Evolutionary conservation across 331 rosid genomes (phyloP), one percentile per base, ranked within the genome.

Genomic region (Rosa hybrid): DNA sequence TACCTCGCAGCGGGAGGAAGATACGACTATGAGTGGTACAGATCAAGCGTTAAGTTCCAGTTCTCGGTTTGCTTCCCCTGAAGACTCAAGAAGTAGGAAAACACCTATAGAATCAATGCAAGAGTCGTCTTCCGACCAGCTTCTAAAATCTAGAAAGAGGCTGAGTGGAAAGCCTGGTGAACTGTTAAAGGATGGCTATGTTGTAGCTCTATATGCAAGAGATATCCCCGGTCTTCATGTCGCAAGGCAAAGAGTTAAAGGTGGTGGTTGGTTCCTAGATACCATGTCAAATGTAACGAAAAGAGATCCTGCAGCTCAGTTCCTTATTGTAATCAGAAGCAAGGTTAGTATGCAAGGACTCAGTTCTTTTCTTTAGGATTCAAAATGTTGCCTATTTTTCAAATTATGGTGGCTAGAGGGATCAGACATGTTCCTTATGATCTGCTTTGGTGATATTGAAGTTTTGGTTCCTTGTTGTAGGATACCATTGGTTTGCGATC

Each of bases 221-320:
- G 98, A 90, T 82, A 83, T 77, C 42, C 87, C 94, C 56, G 83
- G 89, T 46, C 88, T 96, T 68, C 98, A 96, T 74, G 91, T 96
- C 50, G 90, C 99, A 73, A 88, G 99, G 75, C 98, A 92, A 86
- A 93, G 99, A 88, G 91, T 88, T 84, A 90, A 89, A 93, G 95
- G 99, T 57, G 99, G 98, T 69, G 97, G 99, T 71, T 96, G 98
- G 99, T 88, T 96, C 86, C 80, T 96, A 51, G 99, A 96, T 83
- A 84, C 92, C 46, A 83, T 89, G 89, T 72, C 94, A 50, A 89
- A 90, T 87, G 99, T 93, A 77, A 89, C 98, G 38, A 93, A 93
- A 89, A 90, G 98, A 83, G 99, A 93, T 75, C 99, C 99, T 84
- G 99, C 97, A 20, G 95, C 97, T 16, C 98, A 96, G 91, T 96